Base-by-base conservation (phyloP, 176 grass and related monocot genomes). In the Oryza brachyantha region DNA sequence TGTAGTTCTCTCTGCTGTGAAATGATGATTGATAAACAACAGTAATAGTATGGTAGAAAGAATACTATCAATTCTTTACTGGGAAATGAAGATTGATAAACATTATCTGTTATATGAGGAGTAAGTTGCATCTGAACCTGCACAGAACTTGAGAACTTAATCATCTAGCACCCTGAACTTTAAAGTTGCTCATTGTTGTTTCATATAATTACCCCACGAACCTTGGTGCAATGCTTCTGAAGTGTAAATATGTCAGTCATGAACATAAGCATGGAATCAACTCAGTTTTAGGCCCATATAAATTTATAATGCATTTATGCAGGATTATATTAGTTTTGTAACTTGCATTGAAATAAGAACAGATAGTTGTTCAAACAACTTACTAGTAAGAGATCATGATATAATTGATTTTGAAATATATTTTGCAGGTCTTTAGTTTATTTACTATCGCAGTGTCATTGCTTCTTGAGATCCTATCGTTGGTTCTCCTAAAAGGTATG, bases 401-500 rank as follows among this genome's bases (percentile, higher is more conserved):
- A 74, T 24, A 8, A 76, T 58, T 74, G 14, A 34, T 57, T 69
- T 93, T 48, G 24, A 42, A 42, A 52, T 85, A 35, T 57, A 76
- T 78, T 77, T 26, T 84, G 62, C 88, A 99, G 96, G 92, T 99
- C 24, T 99, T 93, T 84, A 77, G 84, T 87, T 76, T 99, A 40
- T 99, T 99, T 72, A 83, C 86, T 52, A 72, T 83, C 60, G 69
- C 83, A 66, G 61, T 86, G 38, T 99, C 96, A 70, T 85, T 88
- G 61, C 58, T 88, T 74, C 85, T 93, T 38, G 90, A 99, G 88
- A 66, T 93, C n/a, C 61, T 88, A 35, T 85, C 83, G 78, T 89
- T 95, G 78, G 82, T 81, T 76, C 82, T 95, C 75, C 59, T 99
- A 57, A 99, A 91, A 90, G 96, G 96, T 99, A 85, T 68, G 31